Conservation (phyloP, 2,329 filamentous ascomycete genomes). For the Talaromyces sp. region DNA sequence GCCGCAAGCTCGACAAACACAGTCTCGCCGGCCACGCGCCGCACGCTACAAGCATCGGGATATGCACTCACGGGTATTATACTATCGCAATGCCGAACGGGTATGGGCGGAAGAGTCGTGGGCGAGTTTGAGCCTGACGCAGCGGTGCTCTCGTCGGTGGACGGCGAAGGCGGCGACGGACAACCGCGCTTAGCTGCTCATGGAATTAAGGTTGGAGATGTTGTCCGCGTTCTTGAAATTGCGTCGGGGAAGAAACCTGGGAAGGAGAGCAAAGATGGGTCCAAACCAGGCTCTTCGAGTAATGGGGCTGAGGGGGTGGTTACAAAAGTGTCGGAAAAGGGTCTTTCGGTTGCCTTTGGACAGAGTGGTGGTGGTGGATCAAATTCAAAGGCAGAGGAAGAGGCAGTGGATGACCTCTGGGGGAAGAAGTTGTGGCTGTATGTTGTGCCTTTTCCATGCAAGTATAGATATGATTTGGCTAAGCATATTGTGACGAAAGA, state of each 20-base stretch:
- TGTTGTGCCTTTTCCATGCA: conserved; percentile 26
- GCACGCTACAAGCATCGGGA: conserved; percentile 39
- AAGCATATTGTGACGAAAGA: conserved; percentile 31
- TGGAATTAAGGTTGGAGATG: conserved; percentile 46
- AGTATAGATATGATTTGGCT: conserved; percentile 3
- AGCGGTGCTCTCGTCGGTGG: conserved; percentile 51
- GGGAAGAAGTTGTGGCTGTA: conserved; percentile 60
- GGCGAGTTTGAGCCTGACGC: conserved; percentile 71
- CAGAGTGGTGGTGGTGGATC: conserved; percentile 29
- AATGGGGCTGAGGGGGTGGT: conserved; percentile 44
- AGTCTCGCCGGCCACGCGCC: conserved; percentile 38
- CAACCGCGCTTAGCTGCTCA: conserved; percentile 39
- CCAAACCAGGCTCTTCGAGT: conserved; percentile 20
- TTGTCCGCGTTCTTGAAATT: conserved; percentile 41
- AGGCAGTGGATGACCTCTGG: conserved; percentile 47
- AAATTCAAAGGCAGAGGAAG: conserved; percentile 36
- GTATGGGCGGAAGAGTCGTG: conserved; percentile 85
- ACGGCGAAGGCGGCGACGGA: conserved; percentile 32
- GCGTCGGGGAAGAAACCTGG: conserved; percentile 22
- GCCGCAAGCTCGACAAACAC: conserved; percentile 36
- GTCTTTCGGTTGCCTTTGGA: conserved; percentile 43
- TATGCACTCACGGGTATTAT: conserved; percentile 50
- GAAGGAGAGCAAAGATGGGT: conserved; percentile 27
- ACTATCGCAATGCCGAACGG: conserved; percentile 73
- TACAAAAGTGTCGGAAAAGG: conserved; percentile 39